Evolutionary conservation across 148 eudicot species (phyloP).

Genomic region (Gaultheria prostrata): DNA sequence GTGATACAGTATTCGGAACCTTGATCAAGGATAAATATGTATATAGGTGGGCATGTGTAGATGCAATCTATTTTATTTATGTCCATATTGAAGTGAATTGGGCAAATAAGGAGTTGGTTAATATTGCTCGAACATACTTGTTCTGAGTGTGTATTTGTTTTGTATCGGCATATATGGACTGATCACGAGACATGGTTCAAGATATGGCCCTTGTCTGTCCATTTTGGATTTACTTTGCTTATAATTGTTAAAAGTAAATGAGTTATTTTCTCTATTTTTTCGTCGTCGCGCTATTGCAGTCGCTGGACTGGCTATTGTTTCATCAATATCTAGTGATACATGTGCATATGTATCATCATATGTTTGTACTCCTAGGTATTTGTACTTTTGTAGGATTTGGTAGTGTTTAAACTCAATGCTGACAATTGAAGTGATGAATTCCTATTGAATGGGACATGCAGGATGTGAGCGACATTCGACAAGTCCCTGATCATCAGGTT

Average conservation of each 20-base stretch:
- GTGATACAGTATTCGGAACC: neutral
- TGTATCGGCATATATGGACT: neutral
- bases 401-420: neutral
- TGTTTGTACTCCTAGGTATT: too few species aligned
- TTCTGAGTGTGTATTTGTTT: neutral
- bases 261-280: neutral
- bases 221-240: too few species aligned
- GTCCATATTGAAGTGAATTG: neutral
- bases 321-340: too few species aligned
- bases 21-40: neutral
- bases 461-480: constrained; percentile 71
- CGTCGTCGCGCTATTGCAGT: too few species aligned
- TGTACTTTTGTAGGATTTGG: neutral
- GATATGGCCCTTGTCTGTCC: neutral
- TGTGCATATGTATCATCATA: neutral
- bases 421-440: neutral
- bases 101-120: neutral
- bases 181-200: neutral
- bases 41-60: neutral
- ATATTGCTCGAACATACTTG: neutral
- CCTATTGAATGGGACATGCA: constrained; percentile 20
- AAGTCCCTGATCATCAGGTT: constrained; percentile 86
- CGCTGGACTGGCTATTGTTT: too few species aligned
- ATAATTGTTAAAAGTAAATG: neutral
- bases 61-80: neutral